Percentiles rank a stretch among this genome's conserved stretches.
Evolutionary conservation across 2,329 filamentous ascomycete genomes (phyloP).

Genomic region (Fusarium sublunatum): DNA sequence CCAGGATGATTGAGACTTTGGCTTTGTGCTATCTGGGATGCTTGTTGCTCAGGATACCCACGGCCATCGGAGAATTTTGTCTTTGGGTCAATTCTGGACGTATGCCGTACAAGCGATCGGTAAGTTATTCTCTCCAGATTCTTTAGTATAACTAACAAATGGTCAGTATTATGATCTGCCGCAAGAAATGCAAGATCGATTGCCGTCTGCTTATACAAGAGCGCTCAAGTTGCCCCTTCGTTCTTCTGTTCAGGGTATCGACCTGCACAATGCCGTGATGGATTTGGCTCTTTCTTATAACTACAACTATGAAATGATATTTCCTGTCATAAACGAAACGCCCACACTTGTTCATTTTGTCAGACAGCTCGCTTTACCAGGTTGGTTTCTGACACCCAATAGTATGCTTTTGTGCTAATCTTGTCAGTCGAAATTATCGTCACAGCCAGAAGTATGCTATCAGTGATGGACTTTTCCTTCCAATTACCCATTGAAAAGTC

Average conservation of each 20-base stretch:
- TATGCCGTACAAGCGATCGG: slow-evolving; percentile 77
- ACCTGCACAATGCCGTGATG: slow-evolving; percentile 73
- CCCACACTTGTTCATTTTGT: slow-evolving; percentile 77
- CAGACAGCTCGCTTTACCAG: slow-evolving; percentile 77
- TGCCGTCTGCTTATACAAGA: slow-evolving; percentile 71
- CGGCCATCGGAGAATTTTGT: slow-evolving; percentile 78
- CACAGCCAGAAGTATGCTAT: slow-evolving; percentile 58
- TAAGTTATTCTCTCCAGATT: slow-evolving; percentile 51
- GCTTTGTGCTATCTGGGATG: slow-evolving; percentile 83
- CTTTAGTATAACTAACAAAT: not conserved
- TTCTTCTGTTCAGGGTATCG: slow-evolving; percentile 59
- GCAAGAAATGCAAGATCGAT: slow-evolving; percentile 70
- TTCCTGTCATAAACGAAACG: slow-evolving; percentile 78
- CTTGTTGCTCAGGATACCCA: slow-evolving; percentile 78
- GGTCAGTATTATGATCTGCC: slow-evolving; percentile 67
- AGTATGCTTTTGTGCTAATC: slow-evolving; percentile 41
- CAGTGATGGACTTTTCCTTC: slow-evolving; percentile 62
- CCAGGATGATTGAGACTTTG: slow-evolving; percentile 79
- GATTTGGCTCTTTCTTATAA: slow-evolving; percentile 73
- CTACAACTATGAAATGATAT: slow-evolving; percentile 73
- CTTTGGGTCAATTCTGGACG: slow-evolving; percentile 74
- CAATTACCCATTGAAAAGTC: slow-evolving; percentile 62
- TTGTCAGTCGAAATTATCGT: slow-evolving; percentile 64
- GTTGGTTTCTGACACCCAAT: slow-evolving; percentile 57
- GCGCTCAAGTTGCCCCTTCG: slow-evolving; percentile 64